Percentiles rank a stretch among this genome's conserved stretches.
Conservation (phyloP, 106 monocot genomes). For the Apostasia shenzhenica region DNA sequence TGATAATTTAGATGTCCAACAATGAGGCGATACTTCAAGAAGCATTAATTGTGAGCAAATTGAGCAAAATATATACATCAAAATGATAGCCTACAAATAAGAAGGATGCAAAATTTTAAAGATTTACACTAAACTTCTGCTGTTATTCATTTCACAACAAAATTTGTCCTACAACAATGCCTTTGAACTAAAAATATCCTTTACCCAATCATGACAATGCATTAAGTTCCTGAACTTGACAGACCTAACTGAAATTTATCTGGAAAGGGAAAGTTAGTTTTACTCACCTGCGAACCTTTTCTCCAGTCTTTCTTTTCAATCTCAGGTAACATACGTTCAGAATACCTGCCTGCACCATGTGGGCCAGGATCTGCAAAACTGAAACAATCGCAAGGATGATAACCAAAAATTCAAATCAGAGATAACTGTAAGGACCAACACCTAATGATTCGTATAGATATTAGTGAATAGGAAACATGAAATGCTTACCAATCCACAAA, state of each 20-base stretch:
- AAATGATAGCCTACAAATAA: too few relatives aligned
- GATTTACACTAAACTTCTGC: not conserved
- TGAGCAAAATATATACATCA: too few relatives aligned
- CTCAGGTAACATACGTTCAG: conserved; percentile 86
- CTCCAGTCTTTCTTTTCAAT: conserved; percentile 79
- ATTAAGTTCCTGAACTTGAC: not conserved
- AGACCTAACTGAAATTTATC: too few relatives aligned
- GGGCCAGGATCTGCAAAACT: conserved; percentile 97
- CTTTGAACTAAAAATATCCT: not conserved
- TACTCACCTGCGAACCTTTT: conserved; percentile 86
- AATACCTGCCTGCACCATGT: conserved; percentile 86
- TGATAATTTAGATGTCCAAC: too few relatives aligned
- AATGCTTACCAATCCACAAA: conserved; percentile 82
- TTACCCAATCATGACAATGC: not conserved
- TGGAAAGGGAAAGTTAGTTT: not conserved
- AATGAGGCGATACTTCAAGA: too few relatives aligned
- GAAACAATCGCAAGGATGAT: conserved; percentile 9
- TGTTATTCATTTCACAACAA: not conserved
- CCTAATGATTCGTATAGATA: too few relatives aligned
- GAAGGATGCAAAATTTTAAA: too few relatives aligned
- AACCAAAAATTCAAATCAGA: too few relatives aligned
- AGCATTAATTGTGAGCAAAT: too few relatives aligned
- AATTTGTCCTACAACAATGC: not conserved
- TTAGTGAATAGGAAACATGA: not conserved
- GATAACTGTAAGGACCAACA: too few relatives aligned